Evolutionary conservation across 306 rosid species (phyloP), one percentile per base, ranked within the genome.

Genomic region (Lithocarpus polystachyus): DNA sequence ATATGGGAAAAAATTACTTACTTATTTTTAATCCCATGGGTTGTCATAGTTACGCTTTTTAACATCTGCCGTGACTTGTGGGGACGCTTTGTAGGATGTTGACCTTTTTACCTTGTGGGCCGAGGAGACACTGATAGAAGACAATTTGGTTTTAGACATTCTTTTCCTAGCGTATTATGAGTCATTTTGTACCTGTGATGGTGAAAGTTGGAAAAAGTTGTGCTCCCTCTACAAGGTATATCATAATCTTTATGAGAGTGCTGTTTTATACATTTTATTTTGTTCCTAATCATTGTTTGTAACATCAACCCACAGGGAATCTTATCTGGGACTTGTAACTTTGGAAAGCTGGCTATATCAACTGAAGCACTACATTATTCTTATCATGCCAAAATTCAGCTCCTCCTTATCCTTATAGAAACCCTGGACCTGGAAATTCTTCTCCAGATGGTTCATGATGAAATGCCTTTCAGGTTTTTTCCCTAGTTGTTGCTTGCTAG

Each of bases 401-500:
- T 94, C 86, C 84, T 92, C 40, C 89, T 94, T 80, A 90, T 92
- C 79, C 92, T 94, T 54, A 82, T 94, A 83, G 94, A 94, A 84
- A 89, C 97, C 69, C 80, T 94, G 80, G 92, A 92, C 88, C 82
- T 94, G 83, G 97, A 94, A 76, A 90, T 68, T 86, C 89, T 92
- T 89, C 91, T 94, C 86, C 95, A 89, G 86, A 91, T 94, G 99
- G 95, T 94, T 83, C 99, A 88, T 71, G 99, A 92, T 84, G 94
- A 91, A 87, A 86, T 70, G 23, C 90, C 99, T 70, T 91, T 87
- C 90, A 91, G 99, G 99, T 93, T 52, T 56, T 71, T 72, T 62
- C 77, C 82, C 80, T 60, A 69, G 76, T 68, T 68, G 15, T 13
- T 48, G 8, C 45, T 48, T 48, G 48, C 40, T 81, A 71, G 54